Conservation (phyloP, 345 rosid species). For the Draba incana region DNA sequence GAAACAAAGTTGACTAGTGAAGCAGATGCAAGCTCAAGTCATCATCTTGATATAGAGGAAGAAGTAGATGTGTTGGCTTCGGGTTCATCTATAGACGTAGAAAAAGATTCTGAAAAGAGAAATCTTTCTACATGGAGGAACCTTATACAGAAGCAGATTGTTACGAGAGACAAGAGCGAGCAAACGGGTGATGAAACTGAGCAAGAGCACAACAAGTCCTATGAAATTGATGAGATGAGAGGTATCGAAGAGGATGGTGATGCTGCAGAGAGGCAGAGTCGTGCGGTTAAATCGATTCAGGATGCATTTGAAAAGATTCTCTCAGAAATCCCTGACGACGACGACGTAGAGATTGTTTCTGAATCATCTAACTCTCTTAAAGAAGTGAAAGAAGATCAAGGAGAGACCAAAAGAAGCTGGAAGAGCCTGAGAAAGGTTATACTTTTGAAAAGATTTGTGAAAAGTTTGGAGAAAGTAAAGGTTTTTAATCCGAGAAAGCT, state of each 20-base stretch:
- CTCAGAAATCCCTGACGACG: slow-evolving; percentile 55
- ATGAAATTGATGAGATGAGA: slow-evolving; percentile 33
- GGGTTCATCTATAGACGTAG: slow-evolving; percentile 10
- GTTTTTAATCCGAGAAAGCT: slow-evolving; percentile 51
- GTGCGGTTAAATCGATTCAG: slow-evolving; percentile 62
- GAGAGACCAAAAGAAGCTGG: slow-evolving; percentile 60
- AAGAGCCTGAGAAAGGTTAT: slow-evolving; percentile 73
- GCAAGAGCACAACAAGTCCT: slow-evolving; percentile 32
- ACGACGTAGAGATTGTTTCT: slow-evolving; percentile 35
- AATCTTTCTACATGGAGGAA: slow-evolving; percentile 64
- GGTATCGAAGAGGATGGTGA: slow-evolving; percentile 39
- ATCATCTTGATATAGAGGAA: slow-evolving; percentile 20
- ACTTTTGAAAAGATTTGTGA: slow-evolving; percentile 76
- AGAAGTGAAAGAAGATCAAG: slow-evolving; percentile 37
- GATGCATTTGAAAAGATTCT: slow-evolving; percentile 81
- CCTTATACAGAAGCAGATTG: slow-evolving; percentile 76
- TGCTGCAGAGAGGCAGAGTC: slow-evolving; percentile 43
- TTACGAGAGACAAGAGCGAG: slow-evolving; percentile 42
- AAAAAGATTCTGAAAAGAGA: slow-evolving; percentile 45
- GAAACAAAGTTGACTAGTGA: slow-evolving; percentile 35
- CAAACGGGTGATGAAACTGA: slow-evolving; percentile 37
- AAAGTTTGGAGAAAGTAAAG: slow-evolving; percentile 65
- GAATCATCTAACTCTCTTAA: slow-evolving; percentile 30
- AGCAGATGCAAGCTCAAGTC: slow-evolving; percentile 26
- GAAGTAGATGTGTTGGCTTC: slow-evolving; percentile 12